A percentile compares a stretch with the other conserved stretches of the same genome.
Conservation (phyloP, 2,329 filamentous ascomycete genomes). For the Aspergillus neoniger region DNA sequence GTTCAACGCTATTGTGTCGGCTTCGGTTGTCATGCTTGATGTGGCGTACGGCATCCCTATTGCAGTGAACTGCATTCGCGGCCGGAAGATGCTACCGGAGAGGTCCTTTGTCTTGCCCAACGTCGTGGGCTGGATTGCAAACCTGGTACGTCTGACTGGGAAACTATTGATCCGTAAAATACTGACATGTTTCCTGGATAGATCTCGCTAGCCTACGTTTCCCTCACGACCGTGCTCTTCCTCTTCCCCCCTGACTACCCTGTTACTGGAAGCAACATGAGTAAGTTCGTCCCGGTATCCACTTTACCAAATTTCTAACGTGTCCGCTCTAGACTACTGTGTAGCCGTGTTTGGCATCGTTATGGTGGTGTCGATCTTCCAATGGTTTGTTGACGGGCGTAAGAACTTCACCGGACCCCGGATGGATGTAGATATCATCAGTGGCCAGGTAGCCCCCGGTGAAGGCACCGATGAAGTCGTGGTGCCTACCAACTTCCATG, state of each 20-base stretch:
- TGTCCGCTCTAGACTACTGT: conserved; percentile 39
- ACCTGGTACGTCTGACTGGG: conserved; percentile 47
- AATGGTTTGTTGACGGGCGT: conserved; percentile 62
- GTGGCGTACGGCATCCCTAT: conserved; percentile 75
- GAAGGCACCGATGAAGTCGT: conserved; percentile 6
- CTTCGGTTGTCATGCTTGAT: conserved; percentile 70
- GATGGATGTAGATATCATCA: conserved; percentile 43
- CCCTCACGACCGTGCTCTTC: conserved; percentile 73
- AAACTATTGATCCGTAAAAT: background rate
- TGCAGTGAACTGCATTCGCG: conserved; percentile 67
- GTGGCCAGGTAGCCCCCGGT: background rate
- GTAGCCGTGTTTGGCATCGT: conserved; percentile 60
- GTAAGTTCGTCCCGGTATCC: conserved; percentile 39
- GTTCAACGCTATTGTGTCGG: conserved; percentile 71
- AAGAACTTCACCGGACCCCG: conserved; percentile 62
- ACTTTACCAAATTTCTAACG: conserved; percentile 3
- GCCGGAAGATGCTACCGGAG: conserved; percentile 65
- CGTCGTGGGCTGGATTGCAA: conserved; percentile 61
- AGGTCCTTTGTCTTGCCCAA: conserved; percentile 60
- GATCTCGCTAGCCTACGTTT: conserved; percentile 62
- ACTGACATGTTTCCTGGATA: conserved; percentile 36
- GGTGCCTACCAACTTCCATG: background rate
- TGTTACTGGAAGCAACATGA: conserved; percentile 69
- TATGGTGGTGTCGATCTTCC: conserved; percentile 57
- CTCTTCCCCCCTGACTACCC: conserved; percentile 70